Conservation (phyloP, 2,329 filamentous ascomycete genomes). For the Achaetomium macrosporum region DNA sequence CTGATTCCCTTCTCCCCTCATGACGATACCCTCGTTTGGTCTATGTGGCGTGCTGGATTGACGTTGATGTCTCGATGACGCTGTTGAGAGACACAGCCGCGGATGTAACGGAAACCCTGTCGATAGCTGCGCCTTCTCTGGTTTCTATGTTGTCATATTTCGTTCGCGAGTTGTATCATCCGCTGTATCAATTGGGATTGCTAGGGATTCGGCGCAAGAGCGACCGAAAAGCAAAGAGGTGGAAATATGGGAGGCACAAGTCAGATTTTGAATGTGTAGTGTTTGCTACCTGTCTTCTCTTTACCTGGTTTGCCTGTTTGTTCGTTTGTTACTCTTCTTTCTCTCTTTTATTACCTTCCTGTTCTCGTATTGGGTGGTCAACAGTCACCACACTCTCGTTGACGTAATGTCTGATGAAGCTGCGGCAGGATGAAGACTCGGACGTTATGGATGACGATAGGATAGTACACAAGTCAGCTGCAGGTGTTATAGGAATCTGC, state of each 20-base stretch:
- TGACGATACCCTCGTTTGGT: neutral
- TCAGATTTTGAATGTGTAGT: neutral
- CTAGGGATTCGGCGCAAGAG: neutral
- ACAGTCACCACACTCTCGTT: neutral
- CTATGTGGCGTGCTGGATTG: too few relatives aligned
- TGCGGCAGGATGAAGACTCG: neutral
- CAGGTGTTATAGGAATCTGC: neutral
- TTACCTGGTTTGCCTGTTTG: neutral
- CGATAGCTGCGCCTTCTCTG: too few relatives aligned
- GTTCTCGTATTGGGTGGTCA: too few relatives aligned
- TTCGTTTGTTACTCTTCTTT: neutral
- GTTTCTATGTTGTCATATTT: neutral
- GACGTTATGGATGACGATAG: neutral
- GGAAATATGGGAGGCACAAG: neutral
- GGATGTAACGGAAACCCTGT: neutral
- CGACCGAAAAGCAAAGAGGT: neutral
- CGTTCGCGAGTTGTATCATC: neutral
- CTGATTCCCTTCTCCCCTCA: neutral
- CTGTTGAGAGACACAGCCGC: neutral
- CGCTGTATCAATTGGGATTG: neutral
- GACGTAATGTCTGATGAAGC: neutral
- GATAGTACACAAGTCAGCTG: neutral
- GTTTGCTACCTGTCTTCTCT: neutral
- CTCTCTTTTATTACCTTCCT: neutral
- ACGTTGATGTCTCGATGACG: neutral